Evolutionary conservation across 257 asterid species (phyloP), one percentile per base, ranked within the genome.

Genomic region (Orobanche coerulescens): DNA sequence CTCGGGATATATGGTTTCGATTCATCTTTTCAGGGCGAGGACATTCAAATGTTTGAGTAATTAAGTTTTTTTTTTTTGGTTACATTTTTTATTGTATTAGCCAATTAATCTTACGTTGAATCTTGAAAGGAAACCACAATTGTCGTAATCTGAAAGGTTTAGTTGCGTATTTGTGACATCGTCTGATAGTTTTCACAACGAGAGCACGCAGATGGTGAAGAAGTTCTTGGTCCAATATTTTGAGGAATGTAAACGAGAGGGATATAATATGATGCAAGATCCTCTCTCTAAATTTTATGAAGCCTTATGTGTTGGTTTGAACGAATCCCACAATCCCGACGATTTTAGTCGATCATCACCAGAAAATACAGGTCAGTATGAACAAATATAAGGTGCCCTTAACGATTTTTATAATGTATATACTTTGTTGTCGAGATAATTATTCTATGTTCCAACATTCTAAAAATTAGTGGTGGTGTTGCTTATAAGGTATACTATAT

Each of bases 251-350:
- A 79, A 66, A 44, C 71, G 23, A 52, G 95, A 86, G 36, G 95
- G 95, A 4, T 86, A 75, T 23, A 16, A 22, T 19, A 44, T 78
- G 56, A 13, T 82, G 61, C 78, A 74, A 62, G 96, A 88, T 74
- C 90, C 95, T 18, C 73, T 82, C 4, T 72, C 74, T 1, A 39
- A 75, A 1, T 88, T 88, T 76, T 92, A 85, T 15, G 75, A 88
- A 58, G 82, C 90, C 61, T 42, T 88, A 8, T 71, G 73, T 3
- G 83, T 88, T 22, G 94, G 95, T 61, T 30, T 73, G 16, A 65
- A 69, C 6, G 73, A 61, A 10, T 62, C 63, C 3, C 73, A 75
- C 4, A 12, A 16, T 26, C 15, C 43, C 1, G 57, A 76, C 24
- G 54, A 61, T 33, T 44, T 48, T 49, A 65, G 71, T 34, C 92